phyloP scores from a whole-genome alignment of 768 basidiomycete genomes.

The Naganishia kalamii region DNA sequence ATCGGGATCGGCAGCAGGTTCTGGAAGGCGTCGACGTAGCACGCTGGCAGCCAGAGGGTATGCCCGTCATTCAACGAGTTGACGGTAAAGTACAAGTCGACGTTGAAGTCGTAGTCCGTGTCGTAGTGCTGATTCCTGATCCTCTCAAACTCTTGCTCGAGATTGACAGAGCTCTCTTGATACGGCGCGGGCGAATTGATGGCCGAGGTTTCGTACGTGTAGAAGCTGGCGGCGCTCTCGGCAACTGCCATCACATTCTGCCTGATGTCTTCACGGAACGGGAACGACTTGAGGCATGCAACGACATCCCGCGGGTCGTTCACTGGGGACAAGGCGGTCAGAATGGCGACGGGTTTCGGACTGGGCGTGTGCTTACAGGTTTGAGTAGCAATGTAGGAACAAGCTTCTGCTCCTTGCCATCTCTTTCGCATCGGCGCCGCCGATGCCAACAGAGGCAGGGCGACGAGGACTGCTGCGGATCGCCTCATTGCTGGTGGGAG shows the following conservation, averaged over 20 bases:
- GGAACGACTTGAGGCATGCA: conserved; percentile 57
- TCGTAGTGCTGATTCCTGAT: conserved; percentile 55
- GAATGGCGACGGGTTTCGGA: neutral
- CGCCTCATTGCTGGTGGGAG: neutral
- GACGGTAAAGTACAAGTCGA: conserved; percentile 55
- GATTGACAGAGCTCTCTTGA: conserved; percentile 51
- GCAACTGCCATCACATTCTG: conserved; percentile 54
- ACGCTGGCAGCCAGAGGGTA: conserved; percentile 53
- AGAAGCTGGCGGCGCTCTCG: conserved; percentile 53
- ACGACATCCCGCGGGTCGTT: conserved; percentile 53
- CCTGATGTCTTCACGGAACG: conserved; percentile 57
- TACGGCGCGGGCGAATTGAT: conserved; percentile 54
- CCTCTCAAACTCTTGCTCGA: conserved; percentile 52
- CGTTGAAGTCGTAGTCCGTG: conserved; percentile 65
- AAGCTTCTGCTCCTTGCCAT: conserved; percentile 9
- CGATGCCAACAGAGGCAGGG: conserved; percentile 5
- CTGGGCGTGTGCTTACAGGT: neutral
- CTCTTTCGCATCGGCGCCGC: neutral
- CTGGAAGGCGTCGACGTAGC: conserved; percentile 54
- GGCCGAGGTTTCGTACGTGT: conserved; percentile 56
- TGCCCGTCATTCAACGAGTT: conserved; percentile 62
- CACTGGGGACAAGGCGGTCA: neutral
- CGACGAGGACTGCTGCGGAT: neutral
- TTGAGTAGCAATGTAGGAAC: conserved; percentile 10
- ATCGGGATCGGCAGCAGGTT: conserved; percentile 58